Percentiles rank a stretch among this genome's conserved stretches.
Conservation (phyloP, 1,284 basidiomycete genomes). For the Pascua sp. region DNA sequence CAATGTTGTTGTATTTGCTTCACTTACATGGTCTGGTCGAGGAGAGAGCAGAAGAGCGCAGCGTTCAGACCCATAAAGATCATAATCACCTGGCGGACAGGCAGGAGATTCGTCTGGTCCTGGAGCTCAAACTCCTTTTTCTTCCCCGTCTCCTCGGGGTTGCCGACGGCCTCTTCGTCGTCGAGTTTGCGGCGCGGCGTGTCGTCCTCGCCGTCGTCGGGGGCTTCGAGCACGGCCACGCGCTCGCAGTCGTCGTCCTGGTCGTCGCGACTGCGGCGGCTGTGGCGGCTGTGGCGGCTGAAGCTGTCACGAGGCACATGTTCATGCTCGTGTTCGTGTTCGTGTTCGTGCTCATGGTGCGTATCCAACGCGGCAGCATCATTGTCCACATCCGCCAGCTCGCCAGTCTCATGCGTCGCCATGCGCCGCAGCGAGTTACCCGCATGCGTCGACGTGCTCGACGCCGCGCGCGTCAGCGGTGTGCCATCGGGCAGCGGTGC, state of each 20-base stretch:
- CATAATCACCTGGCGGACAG: slow-evolving; percentile 60
- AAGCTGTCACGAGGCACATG: not conserved
- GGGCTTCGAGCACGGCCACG: not conserved
- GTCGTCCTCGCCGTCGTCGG: not conserved
- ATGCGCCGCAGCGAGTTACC: slow-evolving; percentile 31
- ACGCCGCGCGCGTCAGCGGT: slow-evolving; percentile 1
- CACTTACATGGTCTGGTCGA: slow-evolving; percentile 45
- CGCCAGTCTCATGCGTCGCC: slow-evolving; percentile 46
- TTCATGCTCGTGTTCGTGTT: slow-evolving; percentile 5
- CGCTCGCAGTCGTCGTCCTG: not conserved
- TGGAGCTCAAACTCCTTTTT: slow-evolving; percentile 51
- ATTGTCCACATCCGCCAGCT: slow-evolving; percentile 20
- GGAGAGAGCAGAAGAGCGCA: slow-evolving; percentile 55
- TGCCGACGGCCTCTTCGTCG: slow-evolving; percentile 5
- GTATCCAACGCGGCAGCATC: slow-evolving; percentile 12
- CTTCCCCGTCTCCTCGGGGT: not conserved
- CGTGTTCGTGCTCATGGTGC: slow-evolving; percentile 34
- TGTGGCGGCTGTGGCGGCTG: too few relatives aligned
- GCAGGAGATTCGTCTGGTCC: slow-evolving; percentile 71
- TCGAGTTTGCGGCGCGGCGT: not conserved
- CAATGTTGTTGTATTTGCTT: slow-evolving; percentile 15
- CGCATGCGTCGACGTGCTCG: slow-evolving; percentile 1
- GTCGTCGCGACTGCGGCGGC: too few relatives aligned
- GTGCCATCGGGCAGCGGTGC: not conserved
- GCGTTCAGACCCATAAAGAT: slow-evolving; percentile 59